A percentile compares a stretch with the other conserved stretches of the same genome.
phyloP scores from a whole-genome alignment of 306 rosid species.

The Cyclanthera cordifolia region DNA sequence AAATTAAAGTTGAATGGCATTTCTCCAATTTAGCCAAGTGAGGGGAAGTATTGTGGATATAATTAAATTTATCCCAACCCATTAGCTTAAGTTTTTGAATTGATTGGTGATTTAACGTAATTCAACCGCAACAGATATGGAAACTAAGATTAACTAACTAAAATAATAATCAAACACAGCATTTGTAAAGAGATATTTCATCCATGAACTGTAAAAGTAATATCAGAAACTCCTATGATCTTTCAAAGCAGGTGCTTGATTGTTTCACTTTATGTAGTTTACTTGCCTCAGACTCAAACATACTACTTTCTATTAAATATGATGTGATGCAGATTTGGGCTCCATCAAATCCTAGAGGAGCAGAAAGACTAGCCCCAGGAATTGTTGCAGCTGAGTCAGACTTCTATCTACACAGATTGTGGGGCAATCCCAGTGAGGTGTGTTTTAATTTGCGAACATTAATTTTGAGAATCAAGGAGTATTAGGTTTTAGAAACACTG shows the following conservation, averaged over 20 bases:
- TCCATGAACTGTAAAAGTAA: no score
- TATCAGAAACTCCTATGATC: not conserved
- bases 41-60: no score
- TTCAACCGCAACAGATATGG: not conserved
- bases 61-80: no score
- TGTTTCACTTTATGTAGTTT: no score
- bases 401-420: conserved; percentile 71
- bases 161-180: not conserved
- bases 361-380: conserved; percentile 74
- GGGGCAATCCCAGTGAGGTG: conserved; percentile 95
- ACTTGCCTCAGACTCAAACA: no score
- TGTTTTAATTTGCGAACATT: not conserved
- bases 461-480: not conserved
- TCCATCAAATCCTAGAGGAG: conserved; percentile 93
- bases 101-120: no score
- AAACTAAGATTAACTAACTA: not conserved
- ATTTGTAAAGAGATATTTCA: no score
- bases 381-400: conserved; percentile 76
- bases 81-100: no score
- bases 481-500: not conserved
- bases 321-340: conserved; percentile 71
- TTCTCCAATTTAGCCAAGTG: no score
- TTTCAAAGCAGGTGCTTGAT: not conserved
- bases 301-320: not conserved
- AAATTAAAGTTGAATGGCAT: no score